These are phyloP conservation scores for Sporothrix brasiliensis DNA, from an alignment of 2,329 filamentous ascomycete species.

Conservation along the genomic window DNA sequence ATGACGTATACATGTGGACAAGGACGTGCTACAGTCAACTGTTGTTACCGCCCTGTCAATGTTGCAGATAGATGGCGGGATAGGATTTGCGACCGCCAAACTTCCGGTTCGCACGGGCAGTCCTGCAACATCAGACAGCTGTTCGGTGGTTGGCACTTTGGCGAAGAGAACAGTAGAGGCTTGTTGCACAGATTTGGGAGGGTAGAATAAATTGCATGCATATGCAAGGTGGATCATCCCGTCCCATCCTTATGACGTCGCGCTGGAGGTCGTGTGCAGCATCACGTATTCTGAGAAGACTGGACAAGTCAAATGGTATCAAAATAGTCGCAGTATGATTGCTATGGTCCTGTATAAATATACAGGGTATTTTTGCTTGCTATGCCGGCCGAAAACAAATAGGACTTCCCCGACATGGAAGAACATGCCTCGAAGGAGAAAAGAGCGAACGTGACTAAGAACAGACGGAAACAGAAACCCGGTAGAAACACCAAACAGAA, in stretches of 20 bases:
- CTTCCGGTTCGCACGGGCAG: constrained; percentile 2
- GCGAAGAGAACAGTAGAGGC: background rate
- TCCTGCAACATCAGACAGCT: background rate
- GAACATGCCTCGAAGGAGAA: background rate
- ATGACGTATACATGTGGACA: background rate
- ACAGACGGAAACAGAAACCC: background rate
- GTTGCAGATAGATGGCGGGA: too few species aligned
- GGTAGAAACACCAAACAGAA: background rate
- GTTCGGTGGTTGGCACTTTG: background rate
- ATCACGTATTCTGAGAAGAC: background rate
- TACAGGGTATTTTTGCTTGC: constrained; percentile 5
- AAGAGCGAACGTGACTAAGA: background rate
- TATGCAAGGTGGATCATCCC: constrained; percentile 15
- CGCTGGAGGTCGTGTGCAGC: background rate
- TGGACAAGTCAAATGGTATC: too few species aligned
- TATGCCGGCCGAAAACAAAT: constrained; percentile 9
- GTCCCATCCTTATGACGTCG: background rate
- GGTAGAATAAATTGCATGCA: constrained; percentile 19
- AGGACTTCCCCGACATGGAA: background rate
- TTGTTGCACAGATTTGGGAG: background rate
- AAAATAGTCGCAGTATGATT: too few species aligned
- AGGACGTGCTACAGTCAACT: background rate
- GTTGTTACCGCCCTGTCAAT: too few species aligned
- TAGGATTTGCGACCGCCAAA: background rate
- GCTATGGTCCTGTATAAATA: background rate